phyloP scores from a whole-genome alignment of 169 alveolate species.

The Plasmodium blacklocki region DNA sequence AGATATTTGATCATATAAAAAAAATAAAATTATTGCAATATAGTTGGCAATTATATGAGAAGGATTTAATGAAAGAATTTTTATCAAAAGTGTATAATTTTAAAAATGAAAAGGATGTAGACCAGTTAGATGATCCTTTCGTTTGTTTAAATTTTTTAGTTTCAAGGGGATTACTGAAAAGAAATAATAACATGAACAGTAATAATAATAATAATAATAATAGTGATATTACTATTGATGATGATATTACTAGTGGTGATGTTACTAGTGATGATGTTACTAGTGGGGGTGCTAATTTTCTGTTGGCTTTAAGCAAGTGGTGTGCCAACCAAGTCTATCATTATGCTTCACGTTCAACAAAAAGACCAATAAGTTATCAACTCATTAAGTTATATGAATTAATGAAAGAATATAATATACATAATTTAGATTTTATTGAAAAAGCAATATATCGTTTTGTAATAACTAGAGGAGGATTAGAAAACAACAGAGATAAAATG shows the following conservation, averaged over 20 bases:
- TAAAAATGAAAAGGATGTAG: conserved; percentile 77
- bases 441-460: conserved; percentile 66
- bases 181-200: too few relatives aligned
- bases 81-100: conserved; percentile 29
- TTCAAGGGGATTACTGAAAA: not conserved
- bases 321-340: conserved; percentile 84
- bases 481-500: conserved; percentile 51
- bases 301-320: conserved; percentile 84
- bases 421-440: conserved; percentile 57
- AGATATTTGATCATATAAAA: conserved; percentile 82
- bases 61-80: conserved; percentile 66
- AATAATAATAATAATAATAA: too few relatives aligned
- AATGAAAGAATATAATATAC: conserved; percentile 54
- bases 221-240: too few relatives aligned
- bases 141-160: conserved; percentile 79
- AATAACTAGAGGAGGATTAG: conserved; percentile 62
- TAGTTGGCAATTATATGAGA: conserved; percentile 42
- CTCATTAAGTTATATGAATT: conserved; percentile 81
- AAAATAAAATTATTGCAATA: conserved; percentile 35
- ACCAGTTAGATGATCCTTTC: conserved; percentile 85
- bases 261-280: too few relatives aligned
- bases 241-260: too few relatives aligned
- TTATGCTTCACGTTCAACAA: conserved; percentile 84
- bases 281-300: conserved; percentile 62
- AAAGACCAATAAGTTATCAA: conserved; percentile 83